Conservation (phyloP, 1,284 basidiomycete genomes). For the Malassezia arunalokei region DNA sequence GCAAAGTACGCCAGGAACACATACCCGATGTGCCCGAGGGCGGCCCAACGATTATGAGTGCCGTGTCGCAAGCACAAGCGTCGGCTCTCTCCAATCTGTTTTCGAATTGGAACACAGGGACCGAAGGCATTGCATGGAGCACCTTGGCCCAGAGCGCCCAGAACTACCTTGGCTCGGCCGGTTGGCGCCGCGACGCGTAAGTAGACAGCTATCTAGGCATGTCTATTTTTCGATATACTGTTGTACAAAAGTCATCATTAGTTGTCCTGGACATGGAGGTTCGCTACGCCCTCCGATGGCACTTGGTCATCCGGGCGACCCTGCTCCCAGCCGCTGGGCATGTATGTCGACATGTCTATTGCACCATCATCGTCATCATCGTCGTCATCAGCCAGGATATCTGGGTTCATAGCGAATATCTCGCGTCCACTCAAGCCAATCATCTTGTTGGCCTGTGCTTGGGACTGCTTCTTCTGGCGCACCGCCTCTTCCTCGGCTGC, state of each 20-base stretch:
- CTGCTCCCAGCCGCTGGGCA: slow-evolving; percentile 35
- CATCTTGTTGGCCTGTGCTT: slow-evolving; percentile 77
- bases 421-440: slow-evolving; percentile 90
- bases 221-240: neutral
- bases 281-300: neutral
- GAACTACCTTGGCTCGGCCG: slow-evolving; percentile 15
- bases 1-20: slow-evolving; percentile 58
- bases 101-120: slow-evolving; percentile 7
- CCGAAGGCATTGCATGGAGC: slow-evolving; percentile 11
- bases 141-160: slow-evolving; percentile 17
- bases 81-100: slow-evolving; percentile 20
- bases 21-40: slow-evolving; percentile 34
- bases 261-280: neutral
- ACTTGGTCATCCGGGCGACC: slow-evolving; percentile 24
- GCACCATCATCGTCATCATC: slow-evolving; percentile 55
- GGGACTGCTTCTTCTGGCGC: slow-evolving; percentile 71
- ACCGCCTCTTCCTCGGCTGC: slow-evolving; percentile 75
- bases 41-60: slow-evolving; percentile 33
- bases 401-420: slow-evolving; percentile 81
- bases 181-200: slow-evolving; percentile 10
- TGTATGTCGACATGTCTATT: slow-evolving; percentile 36
- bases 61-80: slow-evolving; percentile 27
- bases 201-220: neutral
- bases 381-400: slow-evolving; percentile 68
- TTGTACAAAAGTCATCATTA: neutral